These are phyloP conservation scores for Tulasnella sp. DNA, from an alignment of 768 basidiomycete species.

Conservation along the genomic window DNA sequence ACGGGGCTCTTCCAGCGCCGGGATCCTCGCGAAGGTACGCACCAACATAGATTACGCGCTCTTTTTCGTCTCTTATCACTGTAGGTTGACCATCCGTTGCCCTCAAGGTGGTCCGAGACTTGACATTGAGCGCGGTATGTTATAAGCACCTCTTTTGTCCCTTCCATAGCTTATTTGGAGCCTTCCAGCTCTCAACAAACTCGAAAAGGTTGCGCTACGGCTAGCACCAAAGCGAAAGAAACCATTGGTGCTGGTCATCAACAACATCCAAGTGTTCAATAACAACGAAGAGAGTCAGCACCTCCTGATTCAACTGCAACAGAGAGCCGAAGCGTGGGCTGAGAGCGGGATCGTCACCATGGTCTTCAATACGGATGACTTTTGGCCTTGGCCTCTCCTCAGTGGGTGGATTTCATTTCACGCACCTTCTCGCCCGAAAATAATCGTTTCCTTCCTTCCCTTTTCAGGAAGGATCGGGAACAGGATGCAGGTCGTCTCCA, in stretches of 20 bases:
- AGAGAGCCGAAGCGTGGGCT: slow-evolving; percentile 78
- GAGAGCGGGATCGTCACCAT: slow-evolving; percentile 46
- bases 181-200: slow-evolving; percentile 57
- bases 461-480: neutral
- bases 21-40: slow-evolving; percentile 66
- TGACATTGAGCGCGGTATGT: slow-evolving; percentile 67
- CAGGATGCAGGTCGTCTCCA: slow-evolving; percentile 47
- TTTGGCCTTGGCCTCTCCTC: slow-evolving; percentile 62
- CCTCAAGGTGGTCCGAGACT: slow-evolving; percentile 55
- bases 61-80: neutral
- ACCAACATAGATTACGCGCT: neutral
- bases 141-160: neutral
- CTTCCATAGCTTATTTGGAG: neutral
- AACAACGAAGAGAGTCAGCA: slow-evolving; percentile 68
- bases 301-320: slow-evolving; percentile 78
- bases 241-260: slow-evolving; percentile 71
- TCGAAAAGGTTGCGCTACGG: slow-evolving; percentile 73
- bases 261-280: slow-evolving; percentile 65
- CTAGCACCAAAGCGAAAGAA: slow-evolving; percentile 41
- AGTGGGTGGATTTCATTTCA: slow-evolving; percentile 36
- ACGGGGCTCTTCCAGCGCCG: slow-evolving; percentile 63
- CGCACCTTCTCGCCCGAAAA: neutral
- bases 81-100: neutral
- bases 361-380: slow-evolving; percentile 11
- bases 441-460: neutral